Conservation (phyloP, 306 rosid species). For the Sophora flavescens region DNA sequence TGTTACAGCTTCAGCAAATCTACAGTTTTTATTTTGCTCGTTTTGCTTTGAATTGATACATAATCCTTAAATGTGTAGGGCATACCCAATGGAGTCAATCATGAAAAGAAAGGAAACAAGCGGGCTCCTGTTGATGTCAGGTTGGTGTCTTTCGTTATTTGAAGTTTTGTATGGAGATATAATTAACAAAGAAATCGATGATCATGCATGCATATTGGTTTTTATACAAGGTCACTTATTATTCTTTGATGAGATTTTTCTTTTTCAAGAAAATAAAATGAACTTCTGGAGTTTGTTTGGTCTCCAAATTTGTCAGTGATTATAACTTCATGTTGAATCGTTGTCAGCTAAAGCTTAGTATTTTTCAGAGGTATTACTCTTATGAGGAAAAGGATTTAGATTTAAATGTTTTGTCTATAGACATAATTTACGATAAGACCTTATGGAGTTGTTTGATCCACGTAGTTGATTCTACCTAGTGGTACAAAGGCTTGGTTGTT, state of each 20-base stretch:
- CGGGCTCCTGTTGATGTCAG: constrained; percentile 75
- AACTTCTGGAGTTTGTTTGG: not conserved
- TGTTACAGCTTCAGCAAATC: not conserved
- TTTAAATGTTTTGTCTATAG: no score
- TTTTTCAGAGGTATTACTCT: not conserved
- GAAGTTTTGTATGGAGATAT: not conserved
- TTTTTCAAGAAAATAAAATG: not conserved
- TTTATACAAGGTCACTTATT: not conserved
- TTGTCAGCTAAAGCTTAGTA: not conserved
- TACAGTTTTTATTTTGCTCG: not conserved
- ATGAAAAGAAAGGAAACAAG: constrained; percentile 91
- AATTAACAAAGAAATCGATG: not conserved
- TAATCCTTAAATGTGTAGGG: constrained; percentile 57
- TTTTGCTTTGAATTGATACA: not conserved
- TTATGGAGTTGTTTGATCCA: no score
- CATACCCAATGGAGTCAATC: constrained; percentile 74
- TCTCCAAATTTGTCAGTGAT: not conserved
- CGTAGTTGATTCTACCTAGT: no score
- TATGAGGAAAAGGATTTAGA: no score
- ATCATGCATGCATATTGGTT: not conserved
- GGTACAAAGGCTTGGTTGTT: no score
- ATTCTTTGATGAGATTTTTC: not conserved
- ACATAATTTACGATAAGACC: no score
- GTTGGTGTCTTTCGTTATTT: constrained; percentile 47
- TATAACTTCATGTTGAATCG: not conserved